Evolutionary conservation across 352 stramenopile genomes (phyloP).

Genomic region (Thalassiosira mediterranea): DNA sequence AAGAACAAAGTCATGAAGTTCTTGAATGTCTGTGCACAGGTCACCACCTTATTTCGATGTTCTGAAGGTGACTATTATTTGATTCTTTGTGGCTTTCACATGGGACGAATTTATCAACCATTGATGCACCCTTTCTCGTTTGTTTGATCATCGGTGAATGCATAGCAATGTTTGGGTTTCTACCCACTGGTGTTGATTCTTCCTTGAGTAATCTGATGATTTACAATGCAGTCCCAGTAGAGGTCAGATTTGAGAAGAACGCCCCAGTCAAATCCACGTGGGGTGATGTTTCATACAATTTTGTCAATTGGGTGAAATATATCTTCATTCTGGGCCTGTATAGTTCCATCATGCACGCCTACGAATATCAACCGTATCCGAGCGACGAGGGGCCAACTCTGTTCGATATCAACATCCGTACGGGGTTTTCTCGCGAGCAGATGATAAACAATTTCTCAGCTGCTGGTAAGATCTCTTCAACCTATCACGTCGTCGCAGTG

Average conservation of each 20-base stretch:
- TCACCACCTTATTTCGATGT: conserved; percentile 53
- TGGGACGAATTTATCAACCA: background rate
- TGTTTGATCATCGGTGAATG: too few relatives aligned
- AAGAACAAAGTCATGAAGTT: conserved; percentile 68
- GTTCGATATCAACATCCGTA: conserved; percentile 24
- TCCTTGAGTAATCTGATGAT: conserved; percentile 63
- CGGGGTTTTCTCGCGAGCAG: conserved; percentile 32
- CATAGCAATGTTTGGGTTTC: conserved; percentile 71
- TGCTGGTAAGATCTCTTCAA: conserved; percentile 30
- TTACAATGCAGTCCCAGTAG: conserved; percentile 61
- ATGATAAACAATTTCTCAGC: conserved; percentile 50
- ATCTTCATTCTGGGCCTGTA: conserved; percentile 29
- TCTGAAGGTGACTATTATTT: conserved; percentile 52
- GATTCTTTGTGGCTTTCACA: background rate
- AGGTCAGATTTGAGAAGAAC: conserved; percentile 52
- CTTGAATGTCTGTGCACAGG: conserved; percentile 29
- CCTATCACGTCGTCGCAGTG: background rate
- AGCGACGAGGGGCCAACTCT: conserved; percentile 22
- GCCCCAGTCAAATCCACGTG: conserved; percentile 31
- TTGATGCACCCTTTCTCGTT: background rate
- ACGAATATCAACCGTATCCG: conserved; percentile 45
- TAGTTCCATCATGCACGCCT: conserved; percentile 25
- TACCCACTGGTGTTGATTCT: conserved; percentile 53
- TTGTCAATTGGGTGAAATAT: conserved; percentile 27
- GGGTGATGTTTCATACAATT: conserved; percentile 19